Evolutionary conservation across 2,329 filamentous ascomycete genomes (phyloP), one percentile per base, ranked within the genome.

Genomic region (Alternaria tenuissima): DNA sequence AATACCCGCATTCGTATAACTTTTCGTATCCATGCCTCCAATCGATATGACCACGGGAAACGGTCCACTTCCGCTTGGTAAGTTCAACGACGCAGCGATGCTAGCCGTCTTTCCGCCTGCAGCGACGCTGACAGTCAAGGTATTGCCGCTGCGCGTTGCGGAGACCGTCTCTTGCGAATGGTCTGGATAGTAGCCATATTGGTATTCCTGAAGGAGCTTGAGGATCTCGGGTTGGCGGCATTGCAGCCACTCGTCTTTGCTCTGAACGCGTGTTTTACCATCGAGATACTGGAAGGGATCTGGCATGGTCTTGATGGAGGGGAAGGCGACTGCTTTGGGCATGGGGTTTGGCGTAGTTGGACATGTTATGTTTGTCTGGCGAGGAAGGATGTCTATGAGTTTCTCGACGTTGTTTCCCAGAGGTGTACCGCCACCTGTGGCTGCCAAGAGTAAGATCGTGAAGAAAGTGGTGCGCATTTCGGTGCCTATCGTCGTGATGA

Each of bases 191-290:
- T 82, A 84, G 8, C 83, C 83, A 64, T 78, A 84, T 71, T 85
- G 82, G 71, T 85, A 84, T 61, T 84, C 80, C 63, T 85, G 82
- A 20, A 85, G 73, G 64, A 85, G 68, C 59, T 80, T 76, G 39
- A 84, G n/a, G 53, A 85, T 82, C 73, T 85, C 82, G 0, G 82
- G 83, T 66, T 82, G 81, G 4, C 82, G 81, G 67, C 83, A 85
- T 44, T 75, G 68, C 64, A 80, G 81, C 82, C 82, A 85, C 63
- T 84, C 81, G 39, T 83, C 81, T 41, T 74, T 77, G 22, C 81
- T 81, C 62, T 78, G 68, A 41, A 84, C 77, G 16, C 81, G 77
- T 55, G 79, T 79, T 57, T 79, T 75, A 26, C 78, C 81, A 59
- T 81, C 79, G 41, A 79, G 69, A 75, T 81, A 71, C 71, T 83